Base-by-base conservation (phyloP, 2,329 filamentous ascomycete genomes). In the Colletotrichum musae region DNA sequence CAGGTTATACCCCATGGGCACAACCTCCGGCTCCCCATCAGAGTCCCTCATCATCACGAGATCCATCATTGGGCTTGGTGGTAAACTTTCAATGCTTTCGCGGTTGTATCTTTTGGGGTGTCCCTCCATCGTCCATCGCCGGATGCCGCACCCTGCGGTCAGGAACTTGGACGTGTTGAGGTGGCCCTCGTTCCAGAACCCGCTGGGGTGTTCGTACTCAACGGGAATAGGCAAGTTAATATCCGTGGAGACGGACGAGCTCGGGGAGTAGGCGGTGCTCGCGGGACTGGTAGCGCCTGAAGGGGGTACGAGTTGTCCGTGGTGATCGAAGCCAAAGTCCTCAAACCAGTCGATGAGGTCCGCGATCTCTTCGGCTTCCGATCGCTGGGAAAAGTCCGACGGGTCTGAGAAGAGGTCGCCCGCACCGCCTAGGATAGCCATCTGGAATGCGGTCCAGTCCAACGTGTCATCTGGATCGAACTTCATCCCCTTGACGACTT, bases 371-470 rank as follows among this genome's bases (percentile, higher is more conserved):
- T 87, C 85, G 5, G 81, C 81, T 50, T 85, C 80, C 10, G 73
- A 74, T 12, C 73, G 77, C 6, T 77, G 79, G 13, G 81, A 77
- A 53, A 79, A 81, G 72, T 83, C 82, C 56, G 81, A 78, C 18
- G 79, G 78, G 58, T 86, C 86, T 18, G 79, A 78, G 59, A 83
- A 80, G 52, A 87, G 80, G 71, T 88, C 87, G 36, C 85, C 86
- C 2, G 86, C 85, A 5, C 86, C 87, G 50, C 88, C 88, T 0
- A 87, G 79, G 58, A 91, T 89, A 16, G 89, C 88, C 84, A 90
- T 89, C 77, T 91, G 89, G 75, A 90, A 91, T 4, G 88, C 88
- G 6, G 86, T 89, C 88, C 88, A 91, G 80, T 91, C 88, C 4
- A 91, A 77, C 9, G 81, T 84, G 56, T 86, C 86, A 58, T 88